Evolutionary conservation across 139 green algal species (phyloP).

Genomic region (Parachlorella kessleri): DNA sequence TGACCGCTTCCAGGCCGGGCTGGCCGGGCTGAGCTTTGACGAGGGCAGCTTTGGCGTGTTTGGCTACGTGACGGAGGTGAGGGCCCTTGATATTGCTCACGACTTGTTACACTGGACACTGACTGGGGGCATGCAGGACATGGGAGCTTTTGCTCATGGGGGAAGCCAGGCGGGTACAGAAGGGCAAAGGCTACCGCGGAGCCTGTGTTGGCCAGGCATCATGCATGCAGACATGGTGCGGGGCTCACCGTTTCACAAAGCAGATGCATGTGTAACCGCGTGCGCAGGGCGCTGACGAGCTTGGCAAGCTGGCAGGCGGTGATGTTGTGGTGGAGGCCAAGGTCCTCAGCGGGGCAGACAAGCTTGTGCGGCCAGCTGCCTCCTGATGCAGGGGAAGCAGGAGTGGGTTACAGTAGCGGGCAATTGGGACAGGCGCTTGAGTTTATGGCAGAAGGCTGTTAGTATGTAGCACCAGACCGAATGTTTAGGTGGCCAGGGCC

Average conservation of each 20-base stretch:
- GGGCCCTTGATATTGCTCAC: too few relatives aligned
- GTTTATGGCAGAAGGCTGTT: too few relatives aligned
- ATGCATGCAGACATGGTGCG: too few relatives aligned
- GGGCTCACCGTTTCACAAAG: too few relatives aligned
- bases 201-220: too few relatives aligned
- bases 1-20: conserved; percentile 57
- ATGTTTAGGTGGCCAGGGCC: too few relatives aligned
- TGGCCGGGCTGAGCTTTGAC: conserved; percentile 87
- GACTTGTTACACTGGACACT: not conserved
- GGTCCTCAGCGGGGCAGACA: conserved; percentile 63
- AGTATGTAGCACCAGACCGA: too few relatives aligned
- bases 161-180: too few relatives aligned
- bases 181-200: too few relatives aligned
- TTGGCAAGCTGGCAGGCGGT: conserved; percentile 53
- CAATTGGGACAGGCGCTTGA: too few relatives aligned
- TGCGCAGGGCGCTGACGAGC: conserved; percentile 50
- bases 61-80: conserved; percentile 74
- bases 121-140: not conserved
- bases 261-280: too few relatives aligned
- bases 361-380: conserved; percentile 47
- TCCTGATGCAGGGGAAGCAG: not conserved
- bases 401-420: too few relatives aligned
- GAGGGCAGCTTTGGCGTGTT: conserved; percentile 86
- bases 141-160: not conserved
- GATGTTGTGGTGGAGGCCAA: conserved; percentile 62